These are phyloP conservation scores for Xylaria palmicola DNA, from an alignment of 495 filamentous ascomycete genomes.

Conservation along the genomic window DNA sequence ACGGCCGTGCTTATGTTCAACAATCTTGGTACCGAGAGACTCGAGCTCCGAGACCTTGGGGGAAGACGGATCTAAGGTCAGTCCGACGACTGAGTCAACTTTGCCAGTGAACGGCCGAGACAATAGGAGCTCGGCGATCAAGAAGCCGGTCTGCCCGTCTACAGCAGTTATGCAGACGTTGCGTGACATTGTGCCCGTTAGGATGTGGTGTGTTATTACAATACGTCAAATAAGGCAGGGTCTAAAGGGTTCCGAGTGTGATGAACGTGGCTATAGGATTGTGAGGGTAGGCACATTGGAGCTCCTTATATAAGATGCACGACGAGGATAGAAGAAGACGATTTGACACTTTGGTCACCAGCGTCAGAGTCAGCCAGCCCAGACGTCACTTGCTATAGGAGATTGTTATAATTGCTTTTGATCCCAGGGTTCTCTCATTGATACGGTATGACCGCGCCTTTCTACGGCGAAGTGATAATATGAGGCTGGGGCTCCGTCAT, in stretches of 20 bases:
- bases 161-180: constrained; percentile 53
- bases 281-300: too few relatives aligned
- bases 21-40: constrained; percentile 51
- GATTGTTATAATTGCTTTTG: not conserved
- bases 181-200: constrained; percentile 36
- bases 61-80: constrained; percentile 46
- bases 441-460: not conserved
- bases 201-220: not conserved
- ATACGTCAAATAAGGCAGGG: not conserved
- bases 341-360: not conserved
- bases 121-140: constrained; percentile 55
- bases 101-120: constrained; percentile 45
- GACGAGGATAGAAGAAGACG: too few relatives aligned
- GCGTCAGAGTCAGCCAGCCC: not conserved
- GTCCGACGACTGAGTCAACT: constrained; percentile 41
- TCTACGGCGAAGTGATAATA: not conserved
- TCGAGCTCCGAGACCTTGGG: constrained; percentile 54
- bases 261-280: too few relatives aligned
- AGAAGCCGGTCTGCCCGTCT: constrained; percentile 56
- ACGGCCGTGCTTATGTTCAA: constrained; percentile 44
- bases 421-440: not conserved
- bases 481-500: not conserved
- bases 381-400: not conserved
- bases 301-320: too few relatives aligned
- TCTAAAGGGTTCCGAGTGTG: not conserved